Percentiles rank a stretch among this genome's conserved stretches.
Conservation (phyloP, 164 flowering plant genomes). For the Aristolochia contorta region DNA sequence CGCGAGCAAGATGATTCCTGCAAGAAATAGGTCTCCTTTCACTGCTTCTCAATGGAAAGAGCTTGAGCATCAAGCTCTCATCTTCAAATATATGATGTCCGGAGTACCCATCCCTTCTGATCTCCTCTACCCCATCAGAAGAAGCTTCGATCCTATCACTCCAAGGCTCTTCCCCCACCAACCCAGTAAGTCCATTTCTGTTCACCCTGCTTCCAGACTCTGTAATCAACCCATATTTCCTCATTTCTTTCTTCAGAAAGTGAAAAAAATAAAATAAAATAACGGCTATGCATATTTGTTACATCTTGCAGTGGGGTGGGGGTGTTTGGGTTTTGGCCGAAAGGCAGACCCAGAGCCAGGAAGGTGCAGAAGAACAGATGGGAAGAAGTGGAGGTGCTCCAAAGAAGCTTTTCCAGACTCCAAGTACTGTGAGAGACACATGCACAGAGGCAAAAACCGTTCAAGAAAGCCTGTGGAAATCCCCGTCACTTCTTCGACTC, state of each 20-base stretch:
- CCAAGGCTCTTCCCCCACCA: constrained; percentile 30
- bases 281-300: not conserved
- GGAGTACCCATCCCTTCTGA: constrained; percentile 49
- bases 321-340: constrained; percentile 14
- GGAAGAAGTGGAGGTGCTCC: constrained; percentile 12
- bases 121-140: constrained; percentile 31
- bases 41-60: constrained; percentile 61
- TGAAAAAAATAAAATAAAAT: not conserved
- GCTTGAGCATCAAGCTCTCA: constrained; percentile 60
- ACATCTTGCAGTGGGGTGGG: constrained; percentile 33
- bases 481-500: constrained; percentile 42
- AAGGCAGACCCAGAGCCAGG: constrained; percentile 11
- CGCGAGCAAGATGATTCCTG: constrained; percentile 18
- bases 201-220: not conserved
- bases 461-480: constrained; percentile 99
- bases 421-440: constrained; percentile 91
- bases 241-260: too few relatives aligned
- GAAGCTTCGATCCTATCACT: constrained; percentile 23
- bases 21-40: constrained; percentile 32
- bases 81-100: constrained; percentile 45
- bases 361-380: constrained; percentile 13
- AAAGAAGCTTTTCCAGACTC: constrained; percentile 8
- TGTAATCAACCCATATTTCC: not conserved
- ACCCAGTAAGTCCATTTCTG: constrained; percentile 20
- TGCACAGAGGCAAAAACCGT: constrained; percentile 94